These are phyloP conservation scores for Exutisphaerella laricina DNA, from an alignment of 2,329 filamentous ascomycete species.

Conservation along the genomic window DNA sequence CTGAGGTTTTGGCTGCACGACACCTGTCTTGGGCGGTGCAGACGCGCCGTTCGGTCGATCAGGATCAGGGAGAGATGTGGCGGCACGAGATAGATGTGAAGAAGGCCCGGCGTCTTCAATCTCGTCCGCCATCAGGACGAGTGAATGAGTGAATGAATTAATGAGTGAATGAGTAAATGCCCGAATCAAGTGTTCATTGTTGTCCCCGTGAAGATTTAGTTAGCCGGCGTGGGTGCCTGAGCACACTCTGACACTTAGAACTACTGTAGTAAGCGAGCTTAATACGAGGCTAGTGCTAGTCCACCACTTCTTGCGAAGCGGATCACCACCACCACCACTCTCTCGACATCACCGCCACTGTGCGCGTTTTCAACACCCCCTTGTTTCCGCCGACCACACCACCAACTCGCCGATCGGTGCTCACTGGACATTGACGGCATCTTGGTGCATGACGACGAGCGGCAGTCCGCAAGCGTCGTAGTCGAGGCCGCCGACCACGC, in stretches of 20 bases:
- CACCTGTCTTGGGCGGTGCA: slow-evolving; percentile 20
- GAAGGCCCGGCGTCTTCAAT: slow-evolving; percentile 22
- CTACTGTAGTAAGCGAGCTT: too few relatives aligned
- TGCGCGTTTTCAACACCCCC: not conserved
- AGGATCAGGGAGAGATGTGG: slow-evolving; percentile 17
- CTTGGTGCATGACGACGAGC: too few relatives aligned
- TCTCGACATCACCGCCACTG: slow-evolving; percentile 1
- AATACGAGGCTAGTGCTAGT: too few relatives aligned
- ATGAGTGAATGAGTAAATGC: not conserved
- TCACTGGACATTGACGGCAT: too few relatives aligned
- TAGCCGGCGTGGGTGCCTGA: too few relatives aligned
- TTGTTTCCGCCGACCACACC: not conserved
- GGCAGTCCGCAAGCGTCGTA: not conserved
- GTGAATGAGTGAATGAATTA: too few relatives aligned
- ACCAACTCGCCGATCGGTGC: not conserved
- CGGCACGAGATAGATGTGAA: slow-evolving; percentile 17
- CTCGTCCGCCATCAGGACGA: slow-evolving; percentile 22
- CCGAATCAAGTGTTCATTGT: not conserved
- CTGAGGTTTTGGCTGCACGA: slow-evolving; percentile 74
- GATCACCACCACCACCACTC: slow-evolving; percentile 1
- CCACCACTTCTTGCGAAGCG: not conserved
- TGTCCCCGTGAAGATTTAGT: too few relatives aligned
- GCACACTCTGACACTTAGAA: too few relatives aligned
- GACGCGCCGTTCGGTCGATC: slow-evolving; percentile 21
- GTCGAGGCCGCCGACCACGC: not conserved